Conservation (phyloP, 2,329 filamentous ascomycete genomes). For the Hymenoscyphus repandus region DNA sequence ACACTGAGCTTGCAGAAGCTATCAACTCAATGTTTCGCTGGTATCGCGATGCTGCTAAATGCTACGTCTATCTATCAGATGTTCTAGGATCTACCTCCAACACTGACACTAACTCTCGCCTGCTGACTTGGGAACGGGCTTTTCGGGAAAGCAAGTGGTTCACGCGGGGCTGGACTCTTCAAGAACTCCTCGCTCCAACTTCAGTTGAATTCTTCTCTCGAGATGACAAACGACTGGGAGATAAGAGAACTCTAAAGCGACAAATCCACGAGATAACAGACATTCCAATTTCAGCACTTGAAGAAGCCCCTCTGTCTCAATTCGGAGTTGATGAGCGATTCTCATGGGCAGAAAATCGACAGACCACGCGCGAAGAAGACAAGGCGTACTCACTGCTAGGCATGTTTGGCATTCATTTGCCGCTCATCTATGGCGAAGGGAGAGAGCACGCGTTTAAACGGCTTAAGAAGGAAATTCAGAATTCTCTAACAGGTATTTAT, state of each 20-base stretch:
- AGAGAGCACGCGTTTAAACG: no score
- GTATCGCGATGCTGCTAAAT: no score
- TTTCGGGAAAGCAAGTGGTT: constrained; percentile 6
- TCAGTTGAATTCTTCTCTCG: constrained; percentile 13
- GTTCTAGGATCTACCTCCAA: constrained; percentile 14
- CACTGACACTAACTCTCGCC: constrained; percentile 3
- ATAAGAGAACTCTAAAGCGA: constrained; percentile 9
- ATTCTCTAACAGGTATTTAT: no score
- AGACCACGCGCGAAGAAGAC: no score
- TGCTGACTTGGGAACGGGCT: constrained; percentile 3
- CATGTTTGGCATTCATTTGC: no score
- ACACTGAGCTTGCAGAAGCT: no score
- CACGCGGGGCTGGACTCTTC: no score
- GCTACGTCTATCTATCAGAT: no score
- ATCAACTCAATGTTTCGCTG: no score
- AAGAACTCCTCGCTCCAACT: background rate
- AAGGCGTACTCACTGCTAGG: no score
- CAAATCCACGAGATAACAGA: constrained; percentile 10
- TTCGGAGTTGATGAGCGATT: constrained; percentile 19
- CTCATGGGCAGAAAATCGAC: constrained; percentile 35
- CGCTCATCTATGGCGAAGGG: no score
- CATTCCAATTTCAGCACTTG: constrained; percentile 7
- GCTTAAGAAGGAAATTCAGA: no score
- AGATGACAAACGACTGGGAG: constrained; percentile 8
- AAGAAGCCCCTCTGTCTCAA: constrained; percentile 5